Evolutionary conservation across 495 filamentous ascomycete species (phyloP), one percentile per base, ranked within the genome.

Genomic region (Staphylotrichum tortipilum): DNA sequence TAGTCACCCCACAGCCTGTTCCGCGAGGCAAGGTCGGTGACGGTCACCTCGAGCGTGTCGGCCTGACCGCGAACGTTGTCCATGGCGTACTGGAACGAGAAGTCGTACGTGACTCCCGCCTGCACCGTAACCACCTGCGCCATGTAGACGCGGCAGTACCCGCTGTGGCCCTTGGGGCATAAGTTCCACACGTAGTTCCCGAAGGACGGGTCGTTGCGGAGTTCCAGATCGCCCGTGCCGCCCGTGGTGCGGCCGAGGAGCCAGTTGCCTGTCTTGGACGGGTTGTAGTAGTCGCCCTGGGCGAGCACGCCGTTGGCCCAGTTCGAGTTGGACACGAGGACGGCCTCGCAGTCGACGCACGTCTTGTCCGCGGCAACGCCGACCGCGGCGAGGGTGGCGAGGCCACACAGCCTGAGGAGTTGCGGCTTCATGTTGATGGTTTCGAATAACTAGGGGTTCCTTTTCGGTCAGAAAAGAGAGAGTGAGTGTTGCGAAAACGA

Each of bases 71-170:
- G 18, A 3, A 44, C 40, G 33, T 22, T 38, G 39, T 29, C 28
- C 12, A 51, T 44, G 11, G 21, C 14, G 40, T 51, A 51, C 4
- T 29, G 7, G 40, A 19, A 15, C n/a, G 30, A 31, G 14, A 51
- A 37, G 30, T 51, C 15, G 49, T 51, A 51, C 7, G 19, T 30
- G 12, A 43, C 40, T 21, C 49, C 49, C 1, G 30, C 49, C 26
- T 34, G 7, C 12, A 51, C 9, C 1, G 17, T 30, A 31, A 51
- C 8, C n/a, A 51, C 30, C 33, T 44, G 39, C 17, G 42, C 42
- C 17, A 51, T 12, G 8, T 37, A 37, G 30, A 30, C 15, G 12
- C 49, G 19, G 49, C 49, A 51, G 49, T 44, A 44, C 18, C 49
- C 40, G 23, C 1, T 18, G 41, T 44, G 39, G 12, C 5, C 8